These are phyloP conservation scores for Boletus tomentosulus DNA, from an alignment of 768 basidiomycete species.

Conservation along the genomic window DNA sequence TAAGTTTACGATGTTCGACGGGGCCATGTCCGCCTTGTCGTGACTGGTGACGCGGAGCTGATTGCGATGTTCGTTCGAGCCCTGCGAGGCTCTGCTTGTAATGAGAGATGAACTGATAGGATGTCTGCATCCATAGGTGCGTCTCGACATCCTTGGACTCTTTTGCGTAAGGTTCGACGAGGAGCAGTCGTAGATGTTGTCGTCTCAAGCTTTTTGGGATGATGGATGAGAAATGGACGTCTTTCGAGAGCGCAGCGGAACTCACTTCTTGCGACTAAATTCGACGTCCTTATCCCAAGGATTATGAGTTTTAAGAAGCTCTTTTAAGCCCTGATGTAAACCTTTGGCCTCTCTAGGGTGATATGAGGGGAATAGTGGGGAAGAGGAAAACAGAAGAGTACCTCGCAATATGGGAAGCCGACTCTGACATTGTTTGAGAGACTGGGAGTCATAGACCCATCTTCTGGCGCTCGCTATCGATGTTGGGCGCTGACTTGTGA, in stretches of 20 bases:
- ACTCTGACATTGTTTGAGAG: slow-evolving; percentile 36
- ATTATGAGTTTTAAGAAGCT: slow-evolving; percentile 64
- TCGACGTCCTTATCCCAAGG: slow-evolving; percentile 88
- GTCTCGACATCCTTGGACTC: slow-evolving; percentile 79
- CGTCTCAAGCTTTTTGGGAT: slow-evolving; percentile 54
- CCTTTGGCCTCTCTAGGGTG: slow-evolving; percentile 68
- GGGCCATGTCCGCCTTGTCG: slow-evolving; percentile 47
- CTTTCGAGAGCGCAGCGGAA: slow-evolving; percentile 1
- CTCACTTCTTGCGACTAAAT: slow-evolving; percentile 81
- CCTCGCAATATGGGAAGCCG: slow-evolving; percentile 38
- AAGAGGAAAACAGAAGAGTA: slow-evolving; percentile 6
- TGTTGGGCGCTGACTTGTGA: slow-evolving; percentile 3
- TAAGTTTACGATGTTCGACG: slow-evolving; percentile 81
- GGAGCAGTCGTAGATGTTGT: slow-evolving; percentile 63
- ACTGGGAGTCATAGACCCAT: slow-evolving; percentile 22
- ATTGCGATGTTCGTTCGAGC: slow-evolving; percentile 56
- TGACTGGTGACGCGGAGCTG: slow-evolving; percentile 35
- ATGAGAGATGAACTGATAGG: slow-evolving; percentile 75
- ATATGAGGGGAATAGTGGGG: slow-evolving; percentile 5
- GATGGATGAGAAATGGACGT: slow-evolving; percentile 7
- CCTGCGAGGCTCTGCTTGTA: slow-evolving; percentile 74
- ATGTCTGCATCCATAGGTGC: slow-evolving; percentile 90
- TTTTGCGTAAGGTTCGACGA: slow-evolving; percentile 62
- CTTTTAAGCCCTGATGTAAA: slow-evolving; percentile 71
- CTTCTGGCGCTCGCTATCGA: slow-evolving; percentile 17